A percentile compares a stretch with the other conserved stretches of the same genome.
Conservation (phyloP, 495 filamentous ascomycete species). For the Penicillium cosmopolitanum region DNA sequence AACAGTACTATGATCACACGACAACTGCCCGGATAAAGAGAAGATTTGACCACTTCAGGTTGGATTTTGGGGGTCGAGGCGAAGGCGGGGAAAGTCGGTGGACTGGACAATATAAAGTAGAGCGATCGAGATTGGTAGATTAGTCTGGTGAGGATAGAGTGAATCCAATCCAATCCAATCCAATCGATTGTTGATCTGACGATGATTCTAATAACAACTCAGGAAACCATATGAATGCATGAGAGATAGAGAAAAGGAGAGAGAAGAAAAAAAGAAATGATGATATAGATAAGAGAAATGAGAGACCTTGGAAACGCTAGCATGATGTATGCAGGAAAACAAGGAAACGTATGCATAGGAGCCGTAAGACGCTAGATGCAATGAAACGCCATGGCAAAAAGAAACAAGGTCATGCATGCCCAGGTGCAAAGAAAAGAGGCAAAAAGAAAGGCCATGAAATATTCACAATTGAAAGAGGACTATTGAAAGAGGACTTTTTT, state of each 20-base stretch:
- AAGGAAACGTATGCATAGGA: background rate
- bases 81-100: background rate
- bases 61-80: background rate
- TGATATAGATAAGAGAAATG: slow-evolving; percentile 6
- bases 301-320: slow-evolving; percentile 3
- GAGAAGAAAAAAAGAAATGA: slow-evolving; percentile 7
- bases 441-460: background rate
- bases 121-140: background rate
- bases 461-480: slow-evolving; percentile 11
- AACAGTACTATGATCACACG: too few relatives aligned
- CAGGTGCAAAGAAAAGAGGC: background rate
- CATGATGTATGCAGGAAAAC: slow-evolving; percentile 3
- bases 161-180: background rate
- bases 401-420: background rate
- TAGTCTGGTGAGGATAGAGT: background rate
- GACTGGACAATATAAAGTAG: background rate
- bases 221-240: slow-evolving; percentile 8
- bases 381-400: slow-evolving; percentile 22
- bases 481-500: background rate
- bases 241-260: slow-evolving; percentile 8
- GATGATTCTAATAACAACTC: slow-evolving; percentile 2
- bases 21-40: too few relatives aligned
- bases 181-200: background rate
- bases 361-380: slow-evolving; percentile 20
- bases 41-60: too few relatives aligned